phyloP scores from a whole-genome alignment of 257 asterid species.

The Vinca minor region DNA sequence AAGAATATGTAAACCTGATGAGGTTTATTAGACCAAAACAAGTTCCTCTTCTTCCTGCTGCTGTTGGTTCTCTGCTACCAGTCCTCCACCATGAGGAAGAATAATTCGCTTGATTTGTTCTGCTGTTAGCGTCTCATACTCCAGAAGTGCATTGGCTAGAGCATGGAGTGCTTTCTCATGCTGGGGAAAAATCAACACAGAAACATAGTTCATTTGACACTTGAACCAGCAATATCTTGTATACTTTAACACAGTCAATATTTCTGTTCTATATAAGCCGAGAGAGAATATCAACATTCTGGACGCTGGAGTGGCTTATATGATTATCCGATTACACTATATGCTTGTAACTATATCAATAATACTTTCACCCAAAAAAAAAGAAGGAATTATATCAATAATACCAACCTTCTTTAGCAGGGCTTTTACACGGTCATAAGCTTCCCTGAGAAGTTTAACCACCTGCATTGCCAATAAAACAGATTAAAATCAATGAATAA shows the following conservation, averaged over 20 bases:
- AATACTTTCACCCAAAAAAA: too few relatives aligned
- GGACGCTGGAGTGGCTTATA: neutral
- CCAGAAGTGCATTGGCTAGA: conserved; percentile 84
- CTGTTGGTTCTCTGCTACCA: conserved; percentile 24
- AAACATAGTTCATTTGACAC: neutral
- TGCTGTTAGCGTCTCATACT: conserved; percentile 64
- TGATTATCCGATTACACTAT: neutral
- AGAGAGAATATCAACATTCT: too few relatives aligned
- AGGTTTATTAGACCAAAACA: conserved; percentile 51
- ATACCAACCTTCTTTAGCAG: conserved; percentile 71
- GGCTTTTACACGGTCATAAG: conserved; percentile 82
- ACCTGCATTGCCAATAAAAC: conserved; percentile 44
- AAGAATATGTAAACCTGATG: conserved; percentile 7
- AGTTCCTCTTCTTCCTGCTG: conserved; percentile 65
- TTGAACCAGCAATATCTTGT: neutral
- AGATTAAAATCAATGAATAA: neutral
- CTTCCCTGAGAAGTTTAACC: conserved; percentile 76
- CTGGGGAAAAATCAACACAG: conserved; percentile 29
- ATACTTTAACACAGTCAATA: neutral
- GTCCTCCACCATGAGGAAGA: conserved; percentile 38
- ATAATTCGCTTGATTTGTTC: conserved; percentile 74
- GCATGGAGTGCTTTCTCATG: conserved; percentile 84
- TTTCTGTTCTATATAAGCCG: too few relatives aligned
- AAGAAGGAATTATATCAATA: too few relatives aligned
- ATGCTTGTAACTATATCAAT: neutral